Evolutionary conservation across 352 stramenopile species (phyloP).

Genomic region (Globisporangium mamillatum): DNA sequence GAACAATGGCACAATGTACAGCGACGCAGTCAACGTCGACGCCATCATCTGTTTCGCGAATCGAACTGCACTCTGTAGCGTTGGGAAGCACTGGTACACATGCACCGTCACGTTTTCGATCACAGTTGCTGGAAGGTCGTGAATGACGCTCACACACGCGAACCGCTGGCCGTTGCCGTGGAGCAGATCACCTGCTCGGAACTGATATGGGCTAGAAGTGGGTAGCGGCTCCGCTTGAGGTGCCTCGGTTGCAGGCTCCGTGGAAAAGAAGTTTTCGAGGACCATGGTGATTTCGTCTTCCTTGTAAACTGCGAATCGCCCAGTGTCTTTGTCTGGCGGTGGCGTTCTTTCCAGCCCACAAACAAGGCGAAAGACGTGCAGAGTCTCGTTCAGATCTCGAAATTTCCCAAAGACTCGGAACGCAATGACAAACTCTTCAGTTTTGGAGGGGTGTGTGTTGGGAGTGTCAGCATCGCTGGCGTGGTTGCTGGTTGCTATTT

Average conservation of each 20-base stretch:
- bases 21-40: constrained; percentile 38
- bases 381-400: constrained; percentile 47
- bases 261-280: constrained; percentile 64
- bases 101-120: constrained; percentile 62
- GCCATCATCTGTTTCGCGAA: constrained; percentile 59
- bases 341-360: constrained; percentile 49
- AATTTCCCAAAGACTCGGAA: constrained; percentile 82
- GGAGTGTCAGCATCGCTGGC: neutral
- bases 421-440: constrained; percentile 24
- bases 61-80: constrained; percentile 68
- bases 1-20: constrained; percentile 77
- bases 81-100: constrained; percentile 82
- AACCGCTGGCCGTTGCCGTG: constrained; percentile 69
- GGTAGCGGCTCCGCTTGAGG: neutral
- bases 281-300: constrained; percentile 82
- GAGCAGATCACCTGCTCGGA: constrained; percentile 41
- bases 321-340: constrained; percentile 34
- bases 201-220: constrained; percentile 29
- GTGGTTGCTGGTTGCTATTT: neutral
- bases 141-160: constrained; percentile 57
- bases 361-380: constrained; percentile 68
- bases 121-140: constrained; percentile 22
- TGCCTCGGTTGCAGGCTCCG: neutral
- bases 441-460: neutral
- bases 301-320: constrained; percentile 74